Percentiles rank a stretch among this genome's conserved stretches.
Evolutionary conservation across 306 rosid genomes (phyloP).

Genomic region (Arachis stenosperma): DNA sequence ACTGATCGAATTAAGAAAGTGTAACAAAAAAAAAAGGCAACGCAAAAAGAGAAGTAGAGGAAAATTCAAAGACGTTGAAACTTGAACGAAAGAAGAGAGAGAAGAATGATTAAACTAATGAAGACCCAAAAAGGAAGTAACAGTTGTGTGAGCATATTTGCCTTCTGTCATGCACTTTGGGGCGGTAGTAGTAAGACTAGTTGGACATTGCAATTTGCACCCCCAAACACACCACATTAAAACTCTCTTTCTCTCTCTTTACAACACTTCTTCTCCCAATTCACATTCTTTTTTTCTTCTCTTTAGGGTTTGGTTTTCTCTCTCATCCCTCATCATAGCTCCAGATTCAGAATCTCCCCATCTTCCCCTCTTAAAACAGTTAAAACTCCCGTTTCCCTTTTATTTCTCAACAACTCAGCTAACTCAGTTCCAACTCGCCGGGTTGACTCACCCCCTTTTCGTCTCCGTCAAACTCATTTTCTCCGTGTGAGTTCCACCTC

Average conservation of each 20-base stretch:
- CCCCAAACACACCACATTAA: neutral
- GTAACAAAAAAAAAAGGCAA: too few species aligned
- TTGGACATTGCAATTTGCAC: neutral
- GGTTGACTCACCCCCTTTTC: constrained; percentile 42
- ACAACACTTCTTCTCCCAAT: constrained; percentile 6
- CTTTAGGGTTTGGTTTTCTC: constrained; percentile 52
- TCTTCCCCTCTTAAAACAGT: neutral
- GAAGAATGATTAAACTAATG: constrained; percentile 25
- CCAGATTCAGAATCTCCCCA: constrained; percentile 63
- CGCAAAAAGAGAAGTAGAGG: neutral
- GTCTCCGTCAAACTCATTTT: constrained; percentile 5
- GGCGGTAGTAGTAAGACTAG: neutral
- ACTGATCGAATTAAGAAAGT: too few species aligned
- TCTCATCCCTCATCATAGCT: constrained; percentile 25
- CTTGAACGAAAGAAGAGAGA: neutral
- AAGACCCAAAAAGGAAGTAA: constrained; percentile 5
- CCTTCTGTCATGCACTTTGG: constrained; percentile 48
- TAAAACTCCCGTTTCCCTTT: constrained; percentile 19
- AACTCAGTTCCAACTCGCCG: constrained; percentile 41
- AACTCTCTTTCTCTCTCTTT: neutral
- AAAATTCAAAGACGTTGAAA: constrained; percentile 17
- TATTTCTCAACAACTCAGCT: neutral
- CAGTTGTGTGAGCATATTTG: neutral
- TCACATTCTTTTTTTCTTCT: neutral
- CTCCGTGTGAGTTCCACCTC: constrained; percentile 43